Evolutionary conservation across 1,284 basidiomycete genomes (phyloP).

Genomic region (Porogramme epimiltina): DNA sequence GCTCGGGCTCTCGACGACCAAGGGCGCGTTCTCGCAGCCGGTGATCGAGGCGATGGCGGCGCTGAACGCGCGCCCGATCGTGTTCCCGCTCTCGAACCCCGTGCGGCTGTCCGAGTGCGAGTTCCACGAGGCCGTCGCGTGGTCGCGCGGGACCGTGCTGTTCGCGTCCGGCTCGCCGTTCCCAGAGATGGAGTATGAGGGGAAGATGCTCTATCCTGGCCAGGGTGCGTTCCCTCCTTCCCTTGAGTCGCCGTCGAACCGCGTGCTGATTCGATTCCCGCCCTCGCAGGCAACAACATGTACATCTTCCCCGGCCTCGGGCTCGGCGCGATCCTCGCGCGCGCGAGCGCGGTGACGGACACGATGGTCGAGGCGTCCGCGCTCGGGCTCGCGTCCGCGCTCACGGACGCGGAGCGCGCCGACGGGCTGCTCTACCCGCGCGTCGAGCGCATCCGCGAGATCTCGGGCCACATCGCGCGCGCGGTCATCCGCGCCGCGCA

Average conservation of each 20-base stretch:
- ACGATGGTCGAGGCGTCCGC: slow-evolving; percentile 82
- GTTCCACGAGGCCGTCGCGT: slow-evolving; percentile 82
- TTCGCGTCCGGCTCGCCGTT: slow-evolving; percentile 95
- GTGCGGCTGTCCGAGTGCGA: slow-evolving; percentile 84
- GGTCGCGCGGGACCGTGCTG: slow-evolving; percentile 74
- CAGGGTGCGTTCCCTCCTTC: slow-evolving; percentile 52
- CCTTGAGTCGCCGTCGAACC: neutral
- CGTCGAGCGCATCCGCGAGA: slow-evolving; percentile 81
- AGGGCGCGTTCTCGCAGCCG: slow-evolving; percentile 77
- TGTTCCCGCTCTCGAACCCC: slow-evolving; percentile 97
- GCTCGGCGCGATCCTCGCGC: slow-evolving; percentile 74
- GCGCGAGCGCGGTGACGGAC: slow-evolving; percentile 70
- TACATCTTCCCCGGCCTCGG: slow-evolving; percentile 81
- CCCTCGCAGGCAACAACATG: slow-evolving; percentile 74
- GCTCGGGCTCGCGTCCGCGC: slow-evolving; percentile 76
- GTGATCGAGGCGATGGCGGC: slow-evolving; percentile 85
- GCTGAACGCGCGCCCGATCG: slow-evolving; percentile 85
- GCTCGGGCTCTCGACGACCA: slow-evolving; percentile 88
- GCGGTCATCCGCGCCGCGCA: slow-evolving; percentile 81
- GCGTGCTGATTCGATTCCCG: neutral
- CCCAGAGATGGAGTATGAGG: slow-evolving; percentile 62
- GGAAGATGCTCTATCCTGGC: slow-evolving; percentile 73
- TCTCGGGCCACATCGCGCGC: slow-evolving; percentile 74
- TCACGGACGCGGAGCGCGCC: slow-evolving; percentile 72
- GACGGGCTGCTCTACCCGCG: slow-evolving; percentile 75